phyloP scores from a whole-genome alignment of 2,329 filamentous ascomycete genomes.

The Pyricularia pennisetigena region DNA sequence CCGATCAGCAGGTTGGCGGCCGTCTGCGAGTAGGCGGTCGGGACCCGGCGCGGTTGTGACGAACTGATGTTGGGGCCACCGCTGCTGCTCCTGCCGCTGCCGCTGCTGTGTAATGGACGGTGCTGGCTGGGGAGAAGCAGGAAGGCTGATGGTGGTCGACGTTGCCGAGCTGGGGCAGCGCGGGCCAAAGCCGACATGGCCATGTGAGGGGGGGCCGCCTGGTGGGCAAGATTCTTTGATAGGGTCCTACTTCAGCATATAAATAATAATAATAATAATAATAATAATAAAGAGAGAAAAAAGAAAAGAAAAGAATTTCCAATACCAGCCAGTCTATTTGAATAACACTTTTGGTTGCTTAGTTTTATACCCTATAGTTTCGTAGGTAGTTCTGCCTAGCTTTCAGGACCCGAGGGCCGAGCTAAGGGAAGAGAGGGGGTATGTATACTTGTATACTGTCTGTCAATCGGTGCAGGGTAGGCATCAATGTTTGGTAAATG shows the following conservation, averaged over 20 bases:
- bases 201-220: background rate
- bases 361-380: background rate
- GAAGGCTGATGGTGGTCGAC: background rate
- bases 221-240: too few species aligned
- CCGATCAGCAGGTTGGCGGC: conserved; percentile 24
- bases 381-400: background rate
- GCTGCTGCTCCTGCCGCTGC: too few species aligned
- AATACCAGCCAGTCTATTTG: too few species aligned
- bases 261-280: background rate
- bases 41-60: background rate
- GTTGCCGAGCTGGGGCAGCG: background rate
- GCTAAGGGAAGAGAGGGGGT: background rate
- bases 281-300: background rate
- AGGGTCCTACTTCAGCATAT: too few species aligned
- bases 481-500: background rate
- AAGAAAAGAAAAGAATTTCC: too few species aligned
- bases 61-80: too few species aligned
- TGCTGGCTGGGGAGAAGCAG: background rate
- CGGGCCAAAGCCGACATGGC: background rate
- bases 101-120: background rate
- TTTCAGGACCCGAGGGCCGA: background rate
- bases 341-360: too few species aligned
- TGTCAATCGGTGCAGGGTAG: background rate
- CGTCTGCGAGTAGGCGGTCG: conserved; percentile 11
- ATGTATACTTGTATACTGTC: too few species aligned